Evolutionary conservation across 2,329 filamentous ascomycete genomes (phyloP).

Genomic region (Diplodia seriata): DNA sequence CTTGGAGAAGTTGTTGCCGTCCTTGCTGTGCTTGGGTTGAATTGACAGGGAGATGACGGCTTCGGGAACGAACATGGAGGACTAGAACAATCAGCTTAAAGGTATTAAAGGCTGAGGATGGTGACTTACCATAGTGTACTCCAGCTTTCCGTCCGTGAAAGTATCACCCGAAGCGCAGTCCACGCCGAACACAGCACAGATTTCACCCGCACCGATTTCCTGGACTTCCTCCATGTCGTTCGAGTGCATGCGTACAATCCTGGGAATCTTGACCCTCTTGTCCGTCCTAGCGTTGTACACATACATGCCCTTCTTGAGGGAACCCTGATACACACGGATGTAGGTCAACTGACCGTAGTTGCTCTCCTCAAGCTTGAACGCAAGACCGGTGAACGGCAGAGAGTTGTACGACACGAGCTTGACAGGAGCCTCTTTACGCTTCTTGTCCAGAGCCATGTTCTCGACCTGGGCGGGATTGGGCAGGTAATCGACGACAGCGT

Average conservation of each 20-base stretch:
- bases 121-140: slow-evolving; percentile 77
- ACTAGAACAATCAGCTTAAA: slow-evolving; percentile 44
- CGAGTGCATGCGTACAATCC: slow-evolving; percentile 98
- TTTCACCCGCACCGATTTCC: slow-evolving; percentile 94
- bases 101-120: too few species aligned
- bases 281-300: slow-evolving; percentile 93
- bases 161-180: slow-evolving; percentile 98
- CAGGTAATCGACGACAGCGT: slow-evolving; percentile 94
- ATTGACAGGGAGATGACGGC: slow-evolving; percentile 98
- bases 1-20: slow-evolving; percentile 94
- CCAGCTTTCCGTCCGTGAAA: slow-evolving; percentile 91
- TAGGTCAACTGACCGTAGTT: slow-evolving; percentile 98
- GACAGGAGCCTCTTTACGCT: slow-evolving; percentile 77
- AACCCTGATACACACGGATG: slow-evolving; percentile 96
- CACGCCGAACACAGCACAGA: slow-evolving; percentile 97
- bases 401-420: slow-evolving; percentile 93
- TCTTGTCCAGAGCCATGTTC: slow-evolving; percentile 86
- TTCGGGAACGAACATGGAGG: slow-evolving; percentile 97
- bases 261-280: slow-evolving; percentile 95
- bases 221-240: slow-evolving; percentile 98
- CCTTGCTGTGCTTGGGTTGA: slow-evolving; percentile 91
- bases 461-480: slow-evolving; percentile 89
- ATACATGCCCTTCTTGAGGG: slow-evolving; percentile 83
- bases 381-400: slow-evolving; percentile 90
- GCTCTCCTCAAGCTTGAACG: slow-evolving; percentile 99